phyloP scores from a whole-genome alignment of 1,284 basidiomycete genomes.

The Chalciporus sp. region DNA sequence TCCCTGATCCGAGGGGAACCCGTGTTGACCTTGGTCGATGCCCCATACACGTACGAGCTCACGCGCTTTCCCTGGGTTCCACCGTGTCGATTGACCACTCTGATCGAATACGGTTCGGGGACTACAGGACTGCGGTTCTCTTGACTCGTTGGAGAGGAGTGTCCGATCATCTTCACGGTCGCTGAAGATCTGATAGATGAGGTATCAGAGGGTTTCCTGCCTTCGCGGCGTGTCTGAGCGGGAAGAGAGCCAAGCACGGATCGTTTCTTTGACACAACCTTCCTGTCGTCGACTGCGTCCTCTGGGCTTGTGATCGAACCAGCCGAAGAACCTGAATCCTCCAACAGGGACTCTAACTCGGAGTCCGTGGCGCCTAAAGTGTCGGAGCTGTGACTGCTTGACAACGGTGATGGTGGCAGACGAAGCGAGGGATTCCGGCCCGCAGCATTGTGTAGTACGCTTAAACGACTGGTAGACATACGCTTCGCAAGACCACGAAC shows the following conservation, averaged over 20 bases:
- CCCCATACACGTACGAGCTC: slow-evolving; percentile 33
- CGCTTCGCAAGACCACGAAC: slow-evolving; percentile 59
- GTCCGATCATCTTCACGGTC: slow-evolving; percentile 39
- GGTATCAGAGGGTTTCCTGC: slow-evolving; percentile 57
- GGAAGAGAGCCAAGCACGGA: slow-evolving; percentile 48
- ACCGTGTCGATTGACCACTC: slow-evolving; percentile 29
- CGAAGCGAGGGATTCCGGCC: slow-evolving; percentile 17
- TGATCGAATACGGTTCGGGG: slow-evolving; percentile 28
- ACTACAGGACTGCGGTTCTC: slow-evolving; percentile 22
- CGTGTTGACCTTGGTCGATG: slow-evolving; percentile 19
- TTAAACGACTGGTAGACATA: slow-evolving; percentile 45
- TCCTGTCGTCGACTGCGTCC: slow-evolving; percentile 48
- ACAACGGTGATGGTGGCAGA: slow-evolving; percentile 39
- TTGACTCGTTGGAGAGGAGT: slow-evolving; percentile 22
- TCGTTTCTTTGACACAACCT: slow-evolving; percentile 34
- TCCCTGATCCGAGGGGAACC: slow-evolving; percentile 30
- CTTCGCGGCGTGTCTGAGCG: slow-evolving; percentile 45
- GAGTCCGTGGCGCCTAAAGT: slow-evolving; percentile 54
- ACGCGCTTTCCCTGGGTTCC: slow-evolving; percentile 24
- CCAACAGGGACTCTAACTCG: slow-evolving; percentile 62
- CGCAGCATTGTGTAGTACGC: slow-evolving; percentile 20
- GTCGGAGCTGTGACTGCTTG: slow-evolving; percentile 42
- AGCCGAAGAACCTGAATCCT: slow-evolving; percentile 64
- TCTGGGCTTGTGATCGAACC: slow-evolving; percentile 55
- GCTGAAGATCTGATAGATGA: slow-evolving; percentile 46